Conservation (phyloP, 192 early-diverging fungal species). For the Entomortierella beljakovae region DNA sequence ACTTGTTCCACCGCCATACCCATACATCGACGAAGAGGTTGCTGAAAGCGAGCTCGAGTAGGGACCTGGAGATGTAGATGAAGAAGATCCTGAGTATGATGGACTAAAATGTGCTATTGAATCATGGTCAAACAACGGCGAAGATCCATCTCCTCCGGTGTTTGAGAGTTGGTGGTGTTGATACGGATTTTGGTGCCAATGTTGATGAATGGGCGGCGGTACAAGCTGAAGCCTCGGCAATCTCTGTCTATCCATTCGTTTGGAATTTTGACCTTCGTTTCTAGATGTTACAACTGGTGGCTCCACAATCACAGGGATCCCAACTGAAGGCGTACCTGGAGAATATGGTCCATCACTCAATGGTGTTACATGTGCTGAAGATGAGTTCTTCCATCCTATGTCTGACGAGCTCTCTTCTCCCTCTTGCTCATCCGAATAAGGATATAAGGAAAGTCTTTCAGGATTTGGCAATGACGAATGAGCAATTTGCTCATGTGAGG, state of each 20-base stretch:
- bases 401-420: neutral
- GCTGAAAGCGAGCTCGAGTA: constrained; percentile 44
- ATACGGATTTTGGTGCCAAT: neutral
- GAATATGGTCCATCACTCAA: neutral
- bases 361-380: neutral
- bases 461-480: neutral
- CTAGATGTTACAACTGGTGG: constrained; percentile 7
- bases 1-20: constrained; percentile 5
- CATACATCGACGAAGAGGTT: constrained; percentile 62
- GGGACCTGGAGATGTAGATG: constrained; percentile 20
- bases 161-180: constrained; percentile 17
- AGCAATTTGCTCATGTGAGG: neutral
- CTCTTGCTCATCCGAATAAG: neutral
- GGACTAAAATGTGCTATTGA: constrained; percentile 61
- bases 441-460: neutral
- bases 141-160: constrained; percentile 11
- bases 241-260: constrained; percentile 26
- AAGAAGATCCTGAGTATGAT: constrained; percentile 28
- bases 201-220: constrained; percentile 8
- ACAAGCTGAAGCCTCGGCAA: constrained; percentile 29
- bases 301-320: constrained; percentile 39
- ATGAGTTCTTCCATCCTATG: neutral
- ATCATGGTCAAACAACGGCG: constrained; percentile 63
- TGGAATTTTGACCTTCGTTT: constrained; percentile 18
- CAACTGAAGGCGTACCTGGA: constrained; percentile 2